Evolutionary conservation across 352 stramenopile species (phyloP).

Genomic region (Peronosclerospora sorghi): DNA sequence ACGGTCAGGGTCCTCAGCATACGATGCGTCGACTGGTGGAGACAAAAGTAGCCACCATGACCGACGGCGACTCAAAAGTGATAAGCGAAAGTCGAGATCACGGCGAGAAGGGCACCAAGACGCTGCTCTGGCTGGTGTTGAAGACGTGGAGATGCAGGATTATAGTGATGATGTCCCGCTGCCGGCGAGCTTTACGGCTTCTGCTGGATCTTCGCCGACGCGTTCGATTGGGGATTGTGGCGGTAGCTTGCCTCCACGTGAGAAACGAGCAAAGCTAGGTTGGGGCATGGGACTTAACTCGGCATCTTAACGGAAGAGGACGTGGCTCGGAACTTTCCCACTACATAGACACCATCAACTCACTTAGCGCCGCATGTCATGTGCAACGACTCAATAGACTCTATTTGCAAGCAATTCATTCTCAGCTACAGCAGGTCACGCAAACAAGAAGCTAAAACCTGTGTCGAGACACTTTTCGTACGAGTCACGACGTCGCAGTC

Average conservation of each 20-base stretch:
- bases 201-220: conserved; percentile 9
- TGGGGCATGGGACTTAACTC: conserved; percentile 70
- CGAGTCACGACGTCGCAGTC: conserved; percentile 38
- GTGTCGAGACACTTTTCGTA: conserved; percentile 45
- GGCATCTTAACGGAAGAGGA: conserved; percentile 11
- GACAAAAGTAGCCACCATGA: conserved; percentile 16
- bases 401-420: conserved; percentile 16
- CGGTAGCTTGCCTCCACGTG: conserved; percentile 13
- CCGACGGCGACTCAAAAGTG: conserved; percentile 14
- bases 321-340: not conserved
- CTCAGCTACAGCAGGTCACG: conserved; percentile 7
- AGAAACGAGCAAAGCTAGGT: conserved; percentile 58
- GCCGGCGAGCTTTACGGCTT: conserved; percentile 31
- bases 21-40: conserved; percentile 6
- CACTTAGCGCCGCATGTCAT: conserved; percentile 2
- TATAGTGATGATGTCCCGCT: conserved; percentile 38
- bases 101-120: conserved; percentile 6
- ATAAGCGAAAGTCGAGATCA: conserved; percentile 22
- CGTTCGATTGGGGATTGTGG: not conserved
- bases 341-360: conserved; percentile 8
- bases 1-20: conserved; percentile 11
- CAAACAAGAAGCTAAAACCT: conserved; percentile 41
- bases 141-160: conserved; percentile 24
- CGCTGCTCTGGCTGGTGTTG: not conserved
- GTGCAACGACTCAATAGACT: conserved; percentile 24